Percentiles rank a stretch among this genome's conserved stretches.
phyloP scores from a whole-genome alignment of 2,329 filamentous ascomycete genomes.

The Xylaria digitata region DNA sequence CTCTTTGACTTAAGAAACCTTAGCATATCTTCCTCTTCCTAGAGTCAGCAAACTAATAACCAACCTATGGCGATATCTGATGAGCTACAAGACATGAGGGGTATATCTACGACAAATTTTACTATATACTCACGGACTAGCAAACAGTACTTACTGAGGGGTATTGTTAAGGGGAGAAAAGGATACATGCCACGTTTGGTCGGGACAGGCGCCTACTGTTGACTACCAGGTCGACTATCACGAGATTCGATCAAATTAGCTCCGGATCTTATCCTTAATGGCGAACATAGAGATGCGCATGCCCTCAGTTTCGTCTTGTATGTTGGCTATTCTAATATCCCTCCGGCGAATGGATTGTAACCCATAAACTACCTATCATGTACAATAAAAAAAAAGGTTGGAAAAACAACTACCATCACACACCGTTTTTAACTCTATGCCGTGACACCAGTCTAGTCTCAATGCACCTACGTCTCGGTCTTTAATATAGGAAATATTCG shows the following conservation, averaged over 20 bases:
- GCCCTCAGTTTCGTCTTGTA: neutral
- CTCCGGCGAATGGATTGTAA: neutral
- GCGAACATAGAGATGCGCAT: neutral
- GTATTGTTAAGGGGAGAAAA: neutral
- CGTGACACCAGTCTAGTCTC: no score
- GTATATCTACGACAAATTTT: neutral
- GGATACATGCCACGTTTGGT: neutral
- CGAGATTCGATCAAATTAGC: neutral
- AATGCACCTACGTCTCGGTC: no score
- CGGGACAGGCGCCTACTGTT: neutral
- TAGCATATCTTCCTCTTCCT: neutral
- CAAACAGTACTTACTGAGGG: neutral
- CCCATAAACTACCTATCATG: neutral
- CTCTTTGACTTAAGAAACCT: constrained; percentile 36
- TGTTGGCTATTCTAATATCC: neutral
- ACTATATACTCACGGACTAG: neutral
- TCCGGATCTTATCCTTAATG: neutral
- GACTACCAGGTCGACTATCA: neutral
- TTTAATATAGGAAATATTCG: no score
- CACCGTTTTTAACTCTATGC: no score
- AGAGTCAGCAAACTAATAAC: neutral
- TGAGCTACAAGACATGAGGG: neutral
- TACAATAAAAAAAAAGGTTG: neutral
- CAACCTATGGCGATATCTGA: neutral
- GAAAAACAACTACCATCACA: no score